Base-by-base conservation (phyloP, 2,329 filamentous ascomycete species). In the Colletotrichum aenigma region DNA sequence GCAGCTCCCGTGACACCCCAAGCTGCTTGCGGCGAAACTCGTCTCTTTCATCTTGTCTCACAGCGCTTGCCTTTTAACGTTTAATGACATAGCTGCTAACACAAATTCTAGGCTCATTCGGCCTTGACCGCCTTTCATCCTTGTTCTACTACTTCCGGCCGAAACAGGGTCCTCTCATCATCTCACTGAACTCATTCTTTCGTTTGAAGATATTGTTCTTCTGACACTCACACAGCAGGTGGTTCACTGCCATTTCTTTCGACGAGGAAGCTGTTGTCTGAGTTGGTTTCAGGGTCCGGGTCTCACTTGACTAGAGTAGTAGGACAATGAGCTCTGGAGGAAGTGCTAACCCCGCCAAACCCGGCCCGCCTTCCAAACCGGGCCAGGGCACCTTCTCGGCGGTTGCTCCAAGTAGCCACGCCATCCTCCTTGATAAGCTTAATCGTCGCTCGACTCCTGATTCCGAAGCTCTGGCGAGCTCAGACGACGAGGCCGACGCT, bases 381-480 rank as follows among this genome's bases (percentile, higher is more conserved):
- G 89, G 86, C 81, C 87, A 88, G 80, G 84, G 85, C 74, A 83
- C 83, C 77, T 84, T 87, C 81, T 80, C 88, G 78, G 79, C 85
- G 76, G 84, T 87, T 77, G 84, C 89, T 70, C 87, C 91, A 26
- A 91, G 85, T 79, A 93, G 88, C 80, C 92, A 94, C 75, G 91
- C 92, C 52, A 87, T 93, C 52, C 86, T 95, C 64, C 88, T 95
- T 38, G 95, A 96, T 66, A 97, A 96, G 83, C 89, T 94, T 66
- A 94, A 94, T 80, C 90, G 93, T 71, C 92, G 96, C 80, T 96
- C 95, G 9, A 98, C 96, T 2, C 96, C 96, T 26, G 97, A 98
- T 82, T 98, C 96, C 5, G 96, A 98, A 83, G 96, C 95, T 67
- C 88, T 98, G 75, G 96, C 94, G 68, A 98, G 96, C 79, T 98